These are phyloP conservation scores for Hordeum vulgare DNA, from an alignment of 176 grass and related monocot species.

Conservation along the genomic window MorexV3_pseudomolecules_assembly NC_058518.1:283243705-283244204, in stretches of 20 bases:
- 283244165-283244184: conserved; percentile 45
- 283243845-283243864: conserved; percentile 38
- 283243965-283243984: conserved; percentile 57
- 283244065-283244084: conserved; percentile 65
- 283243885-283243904: conserved; percentile 69
- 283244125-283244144: conserved; percentile 79
- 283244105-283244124: conserved; percentile 93
- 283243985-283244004: conserved; percentile 28
- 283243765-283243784: conserved; percentile 73
- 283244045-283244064: conserved; percentile 41
- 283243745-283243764: conserved; percentile 85
- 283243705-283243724: conserved; percentile 84
- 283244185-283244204: conserved; percentile 12
- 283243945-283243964: conserved; percentile 36
- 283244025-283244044: conserved; percentile 42
- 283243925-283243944: conserved; percentile 57
- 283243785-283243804: conserved; percentile 3
- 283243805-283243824: background rate
- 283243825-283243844: background rate
- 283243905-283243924: conserved; percentile 78
- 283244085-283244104: conserved; percentile 88
- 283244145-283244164: conserved; percentile 70
- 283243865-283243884: conserved; percentile 81
- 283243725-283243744: conserved; percentile 70
- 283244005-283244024: conserved; percentile 35